These are phyloP conservation scores for Mariannaea elegans DNA, from an alignment of 2,329 filamentous ascomycete genomes.

Conservation along the genomic window DNA sequence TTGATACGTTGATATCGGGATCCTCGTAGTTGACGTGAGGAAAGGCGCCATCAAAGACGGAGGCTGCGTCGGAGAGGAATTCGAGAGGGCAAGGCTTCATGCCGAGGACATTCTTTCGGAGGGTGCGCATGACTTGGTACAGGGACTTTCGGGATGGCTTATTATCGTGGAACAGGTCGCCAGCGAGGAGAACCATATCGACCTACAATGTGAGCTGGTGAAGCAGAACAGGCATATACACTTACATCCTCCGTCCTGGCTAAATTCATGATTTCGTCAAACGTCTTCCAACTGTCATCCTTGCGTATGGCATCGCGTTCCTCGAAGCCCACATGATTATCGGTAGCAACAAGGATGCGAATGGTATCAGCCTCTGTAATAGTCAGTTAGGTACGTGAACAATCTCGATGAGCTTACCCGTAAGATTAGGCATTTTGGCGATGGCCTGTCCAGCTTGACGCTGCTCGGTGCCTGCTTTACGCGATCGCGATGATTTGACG, in stretches of 20 bases:
- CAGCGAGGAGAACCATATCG: conserved; percentile 95
- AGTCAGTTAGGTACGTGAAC: not conserved
- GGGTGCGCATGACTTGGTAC: conserved; percentile 95
- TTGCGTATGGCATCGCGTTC: conserved; percentile 94
- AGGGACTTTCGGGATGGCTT: conserved; percentile 95
- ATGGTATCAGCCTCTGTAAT: conserved; percentile 78
- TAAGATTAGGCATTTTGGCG: conserved; percentile 42
- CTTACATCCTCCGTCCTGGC: conserved; percentile 82
- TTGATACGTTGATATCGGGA: conserved; percentile 94
- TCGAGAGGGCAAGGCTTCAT: conserved; percentile 96
- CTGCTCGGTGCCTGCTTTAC: conserved; percentile 9
- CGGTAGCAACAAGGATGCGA: conserved; percentile 90
- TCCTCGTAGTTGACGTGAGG: conserved; percentile 98
- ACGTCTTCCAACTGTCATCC: conserved; percentile 95
- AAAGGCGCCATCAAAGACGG: conserved; percentile 90
- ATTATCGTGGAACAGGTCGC: conserved; percentile 98
- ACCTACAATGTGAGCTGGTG: conserved; percentile 57
- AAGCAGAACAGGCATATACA: not conserved
- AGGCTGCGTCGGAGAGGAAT: conserved; percentile 90
- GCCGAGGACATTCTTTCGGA: conserved; percentile 92
- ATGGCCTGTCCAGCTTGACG: not conserved
- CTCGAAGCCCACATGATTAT: conserved; percentile 97
- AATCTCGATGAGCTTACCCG: conserved; percentile 31
- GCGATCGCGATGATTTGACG: conserved; percentile 15
- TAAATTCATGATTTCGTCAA: conserved; percentile 93